Percentiles rank a stretch among this genome's conserved stretches.
phyloP scores from a whole-genome alignment of 768 basidiomycete species.

The Lactarius evosmus region DNA sequence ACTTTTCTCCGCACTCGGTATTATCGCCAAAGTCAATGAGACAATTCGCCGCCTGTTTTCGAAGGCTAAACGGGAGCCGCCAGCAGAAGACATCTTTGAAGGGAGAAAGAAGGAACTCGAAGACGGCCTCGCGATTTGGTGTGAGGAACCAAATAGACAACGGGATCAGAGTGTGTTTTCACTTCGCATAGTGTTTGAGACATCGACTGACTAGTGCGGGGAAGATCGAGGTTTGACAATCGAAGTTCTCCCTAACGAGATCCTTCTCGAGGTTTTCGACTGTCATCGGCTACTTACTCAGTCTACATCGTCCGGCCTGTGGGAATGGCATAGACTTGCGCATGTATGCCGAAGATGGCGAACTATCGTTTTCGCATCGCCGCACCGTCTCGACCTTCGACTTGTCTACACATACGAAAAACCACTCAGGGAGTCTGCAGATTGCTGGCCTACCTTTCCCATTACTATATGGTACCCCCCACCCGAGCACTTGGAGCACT shows the following conservation, averaged over 20 bases:
- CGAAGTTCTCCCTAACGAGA: constrained; percentile 4
- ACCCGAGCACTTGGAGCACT: background rate
- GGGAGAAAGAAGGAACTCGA: background rate
- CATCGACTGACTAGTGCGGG: background rate
- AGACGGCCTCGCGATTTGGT: background rate
- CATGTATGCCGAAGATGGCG: constrained; percentile 18
- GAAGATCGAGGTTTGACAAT: background rate
- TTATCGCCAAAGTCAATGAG: background rate
- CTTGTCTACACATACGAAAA: constrained; percentile 4
- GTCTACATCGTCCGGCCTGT: background rate
- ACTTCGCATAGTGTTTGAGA: background rate
- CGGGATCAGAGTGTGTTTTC: background rate
- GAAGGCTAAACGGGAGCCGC: background rate
- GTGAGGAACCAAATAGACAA: background rate
- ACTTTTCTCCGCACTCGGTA: background rate
- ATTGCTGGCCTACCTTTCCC: constrained; percentile 3
- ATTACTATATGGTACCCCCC: background rate
- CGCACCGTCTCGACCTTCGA: constrained; percentile 3
- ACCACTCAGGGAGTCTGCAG: background rate
- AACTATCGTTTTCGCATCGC: constrained; percentile 5
- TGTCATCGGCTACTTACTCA: background rate
- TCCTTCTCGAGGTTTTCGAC: constrained; percentile 14
- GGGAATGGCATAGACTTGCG: constrained; percentile 16
- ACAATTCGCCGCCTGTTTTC: background rate
- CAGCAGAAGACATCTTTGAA: background rate